Evolutionary conservation across 768 basidiomycete species (phyloP).

Genomic region (Clavulina sp.): DNA sequence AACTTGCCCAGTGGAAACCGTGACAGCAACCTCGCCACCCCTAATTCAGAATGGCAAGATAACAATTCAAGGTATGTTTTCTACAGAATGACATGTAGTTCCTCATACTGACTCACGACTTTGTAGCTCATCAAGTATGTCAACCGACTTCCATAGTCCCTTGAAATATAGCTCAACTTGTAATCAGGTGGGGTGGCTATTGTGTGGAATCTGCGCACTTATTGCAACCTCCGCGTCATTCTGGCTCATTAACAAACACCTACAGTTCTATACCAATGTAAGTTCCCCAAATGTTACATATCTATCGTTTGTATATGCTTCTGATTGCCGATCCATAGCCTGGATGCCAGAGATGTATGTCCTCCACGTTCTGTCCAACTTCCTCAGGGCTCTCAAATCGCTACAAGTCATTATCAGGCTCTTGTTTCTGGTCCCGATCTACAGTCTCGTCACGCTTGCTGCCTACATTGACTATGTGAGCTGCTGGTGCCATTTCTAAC

Average conservation of each 20-base stretch:
- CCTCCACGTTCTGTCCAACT: not conserved
- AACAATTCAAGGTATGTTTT: conserved; percentile 36
- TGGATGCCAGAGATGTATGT: conserved; percentile 48
- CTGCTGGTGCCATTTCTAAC: not conserved
- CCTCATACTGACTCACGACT: conserved; percentile 4
- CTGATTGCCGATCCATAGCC: conserved; percentile 27
- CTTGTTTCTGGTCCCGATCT: conserved; percentile 64
- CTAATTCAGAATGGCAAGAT: conserved; percentile 44
- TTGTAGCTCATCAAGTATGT: conserved; percentile 40
- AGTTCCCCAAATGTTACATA: conserved; percentile 13
- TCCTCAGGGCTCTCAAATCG: not conserved
- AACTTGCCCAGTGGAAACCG: conserved; percentile 18
- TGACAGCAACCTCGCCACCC: conserved; percentile 31
- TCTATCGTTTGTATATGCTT: not conserved
- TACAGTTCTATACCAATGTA: conserved; percentile 55
- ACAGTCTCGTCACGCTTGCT: conserved; percentile 45
- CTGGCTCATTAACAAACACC: conserved; percentile 61
- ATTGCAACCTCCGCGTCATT: conserved; percentile 39
- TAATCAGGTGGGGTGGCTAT: conserved; percentile 48
- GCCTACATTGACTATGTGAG: conserved; percentile 56
- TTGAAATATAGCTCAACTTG: not conserved
- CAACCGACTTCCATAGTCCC: not conserved
- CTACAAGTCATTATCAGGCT: conserved; percentile 48
- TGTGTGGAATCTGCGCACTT: conserved; percentile 40
- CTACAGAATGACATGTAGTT: not conserved